Conservation (phyloP, 495 filamentous ascomycete genomes). For the Penicillium parvum region DNA sequence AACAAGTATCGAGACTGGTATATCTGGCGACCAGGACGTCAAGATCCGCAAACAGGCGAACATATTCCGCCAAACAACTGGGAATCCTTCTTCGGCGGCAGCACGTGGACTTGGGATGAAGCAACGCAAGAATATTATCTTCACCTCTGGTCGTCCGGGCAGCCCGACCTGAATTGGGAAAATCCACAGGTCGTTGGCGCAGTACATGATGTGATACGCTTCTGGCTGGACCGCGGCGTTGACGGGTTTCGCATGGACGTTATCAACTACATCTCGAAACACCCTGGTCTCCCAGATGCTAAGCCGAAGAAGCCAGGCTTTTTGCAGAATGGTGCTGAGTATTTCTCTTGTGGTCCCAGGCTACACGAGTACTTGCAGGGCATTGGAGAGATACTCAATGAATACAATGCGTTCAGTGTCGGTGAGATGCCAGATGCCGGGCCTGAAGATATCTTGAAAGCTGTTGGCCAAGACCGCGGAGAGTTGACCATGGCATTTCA, state of each 20-base stretch:
- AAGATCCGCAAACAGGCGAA: conserved; percentile 40
- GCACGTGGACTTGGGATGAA: conserved; percentile 50
- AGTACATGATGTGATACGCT: conserved; percentile 46
- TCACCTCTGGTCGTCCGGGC: conserved; percentile 45
- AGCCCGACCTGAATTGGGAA: conserved; percentile 54
- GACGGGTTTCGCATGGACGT: conserved; percentile 53
- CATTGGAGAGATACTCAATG: conserved; percentile 14
- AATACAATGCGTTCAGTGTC: conserved; percentile 37
- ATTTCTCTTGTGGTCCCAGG: conserved; percentile 51
- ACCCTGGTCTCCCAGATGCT: conserved; percentile 40
- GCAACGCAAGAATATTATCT: conserved; percentile 49
- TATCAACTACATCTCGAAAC: conserved; percentile 50
- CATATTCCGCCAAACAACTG: conserved; percentile 54
- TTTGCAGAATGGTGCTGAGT: conserved; percentile 39
- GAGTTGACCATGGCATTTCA: conserved; percentile 53
- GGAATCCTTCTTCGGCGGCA: conserved; percentile 46
- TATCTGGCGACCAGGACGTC: conserved; percentile 49
- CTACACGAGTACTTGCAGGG: conserved; percentile 50
- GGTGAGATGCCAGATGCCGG: conserved; percentile 45
- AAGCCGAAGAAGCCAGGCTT: conserved; percentile 32
- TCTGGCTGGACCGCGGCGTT: conserved; percentile 50
- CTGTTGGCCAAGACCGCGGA: conserved; percentile 37
- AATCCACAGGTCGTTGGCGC: conserved; percentile 41
- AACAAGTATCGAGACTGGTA: conserved; percentile 54
- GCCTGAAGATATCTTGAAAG: conserved; percentile 36